phyloP scores from a whole-genome alignment of 192 early-diverging fungal genomes.

The Gonapodya prolifera region DNA sequence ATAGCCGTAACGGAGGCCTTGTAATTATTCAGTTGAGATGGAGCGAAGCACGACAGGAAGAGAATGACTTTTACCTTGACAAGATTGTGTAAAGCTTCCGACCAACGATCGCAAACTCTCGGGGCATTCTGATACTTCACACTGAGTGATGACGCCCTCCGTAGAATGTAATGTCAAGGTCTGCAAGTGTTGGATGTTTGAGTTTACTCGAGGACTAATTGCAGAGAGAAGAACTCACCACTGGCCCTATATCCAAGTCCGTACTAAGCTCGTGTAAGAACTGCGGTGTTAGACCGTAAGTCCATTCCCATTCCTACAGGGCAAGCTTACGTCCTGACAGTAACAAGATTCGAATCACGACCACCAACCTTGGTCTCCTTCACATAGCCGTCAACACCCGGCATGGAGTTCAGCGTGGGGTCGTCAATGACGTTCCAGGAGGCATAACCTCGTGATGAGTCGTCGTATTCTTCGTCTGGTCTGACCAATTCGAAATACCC shows the following conservation, averaged over 20 bases:
- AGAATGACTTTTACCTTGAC: background rate
- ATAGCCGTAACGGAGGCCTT: background rate
- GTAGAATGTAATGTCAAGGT: background rate
- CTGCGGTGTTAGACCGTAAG: slow-evolving; percentile 81
- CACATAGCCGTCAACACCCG: slow-evolving; percentile 5
- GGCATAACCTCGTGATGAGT: background rate
- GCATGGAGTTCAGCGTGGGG: background rate
- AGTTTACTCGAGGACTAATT: background rate
- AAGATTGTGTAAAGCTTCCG: background rate
- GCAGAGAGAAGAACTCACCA: slow-evolving; percentile 27
- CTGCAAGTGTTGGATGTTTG: background rate
- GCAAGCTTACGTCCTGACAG: background rate
- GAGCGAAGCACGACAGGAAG: background rate
- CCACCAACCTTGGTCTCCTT: slow-evolving; percentile 15
- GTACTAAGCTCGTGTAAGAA: slow-evolving; percentile 49
- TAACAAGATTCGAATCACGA: background rate
- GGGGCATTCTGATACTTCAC: background rate
- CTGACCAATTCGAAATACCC: slow-evolving; percentile 27
- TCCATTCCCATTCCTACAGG: slow-evolving; percentile 69
- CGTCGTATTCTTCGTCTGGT: slow-evolving; percentile 7
- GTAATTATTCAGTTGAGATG: background rate
- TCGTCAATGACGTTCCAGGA: background rate
- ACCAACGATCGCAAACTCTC: background rate
- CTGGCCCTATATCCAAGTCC: slow-evolving; percentile 37
- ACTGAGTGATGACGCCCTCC: background rate